phyloP scores from a whole-genome alignment of 495 filamentous ascomycete genomes.

The Lasiosphaeris hirsuta region DNA sequence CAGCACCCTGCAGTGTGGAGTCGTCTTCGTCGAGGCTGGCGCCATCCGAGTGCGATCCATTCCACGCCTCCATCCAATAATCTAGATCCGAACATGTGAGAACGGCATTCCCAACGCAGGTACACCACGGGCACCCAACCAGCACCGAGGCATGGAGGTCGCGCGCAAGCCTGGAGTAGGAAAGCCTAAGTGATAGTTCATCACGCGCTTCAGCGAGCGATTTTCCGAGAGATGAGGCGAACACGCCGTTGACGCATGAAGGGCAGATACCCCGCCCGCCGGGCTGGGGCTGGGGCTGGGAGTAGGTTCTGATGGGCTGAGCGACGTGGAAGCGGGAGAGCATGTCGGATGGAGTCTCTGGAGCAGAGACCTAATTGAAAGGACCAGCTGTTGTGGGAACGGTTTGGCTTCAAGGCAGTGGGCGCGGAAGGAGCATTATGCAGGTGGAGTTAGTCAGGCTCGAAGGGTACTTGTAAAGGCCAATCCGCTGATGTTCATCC shows the following conservation, averaged over 20 bases:
- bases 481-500: too few species aligned
- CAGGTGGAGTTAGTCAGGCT: too few species aligned
- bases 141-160: neutral
- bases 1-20: neutral
- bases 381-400: too few species aligned
- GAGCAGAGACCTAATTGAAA: too few species aligned
- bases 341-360: too few species aligned
- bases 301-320: neutral
- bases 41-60: neutral
- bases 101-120: conserved; percentile 1
- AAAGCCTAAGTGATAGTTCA: neutral
- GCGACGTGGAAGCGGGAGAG: neutral
- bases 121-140: neutral
- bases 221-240: neutral
- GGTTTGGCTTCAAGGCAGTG: too few species aligned
- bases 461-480: too few species aligned
- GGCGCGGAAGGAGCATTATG: too few species aligned
- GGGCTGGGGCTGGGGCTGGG: neutral
- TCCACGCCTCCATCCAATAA: conserved; percentile 3
- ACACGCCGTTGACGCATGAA: neutral
- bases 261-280: neutral
- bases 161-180: neutral
- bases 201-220: neutral
- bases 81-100: neutral
- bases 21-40: neutral